Evolutionary conservation across 495 filamentous ascomycete genomes (phyloP).

Genomic region (Neurospora sp.): DNA sequence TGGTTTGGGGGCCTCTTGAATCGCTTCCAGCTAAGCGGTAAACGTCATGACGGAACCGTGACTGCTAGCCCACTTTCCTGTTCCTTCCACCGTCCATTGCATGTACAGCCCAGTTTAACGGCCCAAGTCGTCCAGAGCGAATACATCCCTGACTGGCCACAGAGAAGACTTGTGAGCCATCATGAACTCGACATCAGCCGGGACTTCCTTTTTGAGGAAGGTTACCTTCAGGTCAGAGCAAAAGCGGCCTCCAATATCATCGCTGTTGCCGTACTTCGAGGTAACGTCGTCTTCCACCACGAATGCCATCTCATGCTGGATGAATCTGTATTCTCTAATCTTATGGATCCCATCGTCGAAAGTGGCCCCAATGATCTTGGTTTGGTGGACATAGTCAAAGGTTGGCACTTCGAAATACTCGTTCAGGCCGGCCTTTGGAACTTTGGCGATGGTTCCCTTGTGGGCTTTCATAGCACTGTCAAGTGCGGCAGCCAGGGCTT

Average conservation of each 20-base stretch:
- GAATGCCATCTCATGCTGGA: neutral
- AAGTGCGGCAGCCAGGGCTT: neutral
- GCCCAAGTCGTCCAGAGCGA: fast-evolving
- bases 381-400: neutral
- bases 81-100: neutral
- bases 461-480: neutral
- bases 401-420: neutral
- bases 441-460: neutral
- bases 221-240: neutral
- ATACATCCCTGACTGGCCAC: neutral
- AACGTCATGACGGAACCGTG: neutral
- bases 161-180: neutral
- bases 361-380: neutral
- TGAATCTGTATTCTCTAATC: neutral
- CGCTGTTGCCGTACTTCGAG: fast-evolving
- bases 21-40: neutral
- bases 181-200: too few species aligned
- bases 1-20: neutral
- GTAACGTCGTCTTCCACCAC: neutral
- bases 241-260: neutral
- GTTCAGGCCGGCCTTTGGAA: neutral
- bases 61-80: too few species aligned
- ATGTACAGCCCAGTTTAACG: neutral
- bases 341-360: fast-evolving
- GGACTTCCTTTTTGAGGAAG: neutral